These are phyloP conservation scores for Chondrus crispus DNA, from an alignment of 23 red algal species.

Conservation along the genomic window DNA sequence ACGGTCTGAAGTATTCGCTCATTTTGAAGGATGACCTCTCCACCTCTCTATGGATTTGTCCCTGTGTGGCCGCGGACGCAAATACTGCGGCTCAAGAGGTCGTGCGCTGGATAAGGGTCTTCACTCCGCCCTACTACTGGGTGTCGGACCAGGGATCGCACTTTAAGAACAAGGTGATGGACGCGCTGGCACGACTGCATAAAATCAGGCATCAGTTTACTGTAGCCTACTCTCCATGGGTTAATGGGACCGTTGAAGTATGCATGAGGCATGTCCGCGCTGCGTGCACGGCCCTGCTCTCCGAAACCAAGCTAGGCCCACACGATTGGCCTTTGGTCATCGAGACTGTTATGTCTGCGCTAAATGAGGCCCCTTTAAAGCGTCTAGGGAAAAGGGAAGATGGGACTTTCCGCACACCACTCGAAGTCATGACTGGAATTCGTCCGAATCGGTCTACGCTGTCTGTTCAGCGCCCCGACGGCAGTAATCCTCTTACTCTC, in stretches of 20 bases:
- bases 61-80: background rate
- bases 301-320: background rate
- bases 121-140: background rate
- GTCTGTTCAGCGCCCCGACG: background rate
- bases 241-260: slow-evolving; percentile 13
- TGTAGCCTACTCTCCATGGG: slow-evolving; percentile 29
- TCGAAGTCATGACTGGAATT: slow-evolving; percentile 36
- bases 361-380: slow-evolving; percentile 16
- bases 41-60: slow-evolving; percentile 5
- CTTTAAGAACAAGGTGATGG: slow-evolving; percentile 4
- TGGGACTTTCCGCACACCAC: background rate
- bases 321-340: slow-evolving; percentile 17
- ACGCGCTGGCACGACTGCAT: background rate
- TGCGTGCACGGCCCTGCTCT: background rate
- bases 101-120: background rate
- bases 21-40: slow-evolving; percentile 24
- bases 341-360: background rate
- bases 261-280: background rate
- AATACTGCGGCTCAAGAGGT: background rate
- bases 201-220: background rate
- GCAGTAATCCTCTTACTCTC: background rate
- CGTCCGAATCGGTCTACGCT: background rate
- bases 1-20: background rate
- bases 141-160: slow-evolving; percentile 20
- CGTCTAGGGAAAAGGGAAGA: background rate